Evolutionary conservation across 768 basidiomycete genomes (phyloP).

Genomic region (Botryobasidium botryosum): DNA sequence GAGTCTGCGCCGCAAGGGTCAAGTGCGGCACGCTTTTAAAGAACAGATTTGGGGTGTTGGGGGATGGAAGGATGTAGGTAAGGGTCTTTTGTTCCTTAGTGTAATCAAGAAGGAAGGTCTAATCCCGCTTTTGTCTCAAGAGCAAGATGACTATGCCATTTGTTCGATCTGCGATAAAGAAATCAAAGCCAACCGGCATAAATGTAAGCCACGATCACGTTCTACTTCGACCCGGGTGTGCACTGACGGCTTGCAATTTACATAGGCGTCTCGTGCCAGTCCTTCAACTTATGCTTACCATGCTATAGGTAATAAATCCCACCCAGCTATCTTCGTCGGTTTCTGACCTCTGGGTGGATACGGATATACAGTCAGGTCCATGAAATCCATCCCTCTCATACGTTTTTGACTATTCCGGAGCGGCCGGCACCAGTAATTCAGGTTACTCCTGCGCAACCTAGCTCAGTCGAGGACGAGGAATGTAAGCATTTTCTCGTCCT

Average conservation of each 20-base stretch:
- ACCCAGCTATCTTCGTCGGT: neutral
- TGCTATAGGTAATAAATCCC: constrained; percentile 51
- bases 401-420: constrained; percentile 70
- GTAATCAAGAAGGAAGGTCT: neutral
- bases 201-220: constrained; percentile 29
- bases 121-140: constrained; percentile 22
- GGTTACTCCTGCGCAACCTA: neutral
- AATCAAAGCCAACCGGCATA: constrained; percentile 52
- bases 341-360: neutral
- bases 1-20: constrained; percentile 51
- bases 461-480: constrained; percentile 8
- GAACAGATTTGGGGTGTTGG: constrained; percentile 73
- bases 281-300: constrained; percentile 64
- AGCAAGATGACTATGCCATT: constrained; percentile 55
- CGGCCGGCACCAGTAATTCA: no score
- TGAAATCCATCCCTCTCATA: constrained; percentile 78
- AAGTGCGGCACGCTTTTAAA: constrained; percentile 65
- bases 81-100: constrained; percentile 17
- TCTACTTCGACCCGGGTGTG: neutral
- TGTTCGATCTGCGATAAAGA: constrained; percentile 70
- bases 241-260: neutral
- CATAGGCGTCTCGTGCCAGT: constrained; percentile 42
- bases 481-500: constrained; percentile 5
- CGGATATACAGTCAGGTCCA: constrained; percentile 52
- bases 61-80: constrained; percentile 84